Base-by-base conservation (phyloP, 441 rosid genomes). In the Erodium texanum region DNA sequence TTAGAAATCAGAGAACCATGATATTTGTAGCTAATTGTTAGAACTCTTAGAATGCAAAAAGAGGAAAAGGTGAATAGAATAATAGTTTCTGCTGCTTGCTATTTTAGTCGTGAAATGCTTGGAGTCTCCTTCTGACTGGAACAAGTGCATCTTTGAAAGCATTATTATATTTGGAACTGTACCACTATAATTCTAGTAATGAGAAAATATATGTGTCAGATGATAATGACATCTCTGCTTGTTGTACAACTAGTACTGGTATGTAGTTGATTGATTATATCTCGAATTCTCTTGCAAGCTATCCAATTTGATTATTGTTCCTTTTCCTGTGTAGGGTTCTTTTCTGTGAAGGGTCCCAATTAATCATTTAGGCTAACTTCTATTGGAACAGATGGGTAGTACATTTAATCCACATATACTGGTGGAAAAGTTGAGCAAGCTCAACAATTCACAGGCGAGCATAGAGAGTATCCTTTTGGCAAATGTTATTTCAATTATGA, bases 381-480 rank as follows among this genome's bases (percentile, higher is more conserved):
- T 45, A 59, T 54, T 62, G 70, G 81, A 74, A 75, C 27, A 70
- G 70, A 92, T 91, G 99, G 96, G 83, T 54, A 85, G 92, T 71
- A 84, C 99, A 70, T 94, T 94, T 74, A 91, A 92, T 75, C 82
- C 94, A 20, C 96, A 91, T 82, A 94, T 94, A 68, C 82, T 94
- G 66, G 86, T 89, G 70, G 99, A 94, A 54, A 94, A 94, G 84
- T 92, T 94, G 59, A 81, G 87, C 68, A 94, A 91, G 85, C 99
- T 94, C 82, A 89, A 92, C 81, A 84, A 63, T 68, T 75, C 99
- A 15, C 99, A 94, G 81, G 86, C 97, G 32, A 91, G 99, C 92
- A 94, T 94, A 68, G 99, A 94, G 82, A 94, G 99, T 94, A 94
- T 94, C 99, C 96, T 89, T 62, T 78, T 74, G 18, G 50, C 22